A percentile compares a stretch with the other conserved stretches of the same genome.
Evolutionary conservation across 805 yeast genomes (phyloP).

Genomic region (Priceomyces haplophilus): DNA sequence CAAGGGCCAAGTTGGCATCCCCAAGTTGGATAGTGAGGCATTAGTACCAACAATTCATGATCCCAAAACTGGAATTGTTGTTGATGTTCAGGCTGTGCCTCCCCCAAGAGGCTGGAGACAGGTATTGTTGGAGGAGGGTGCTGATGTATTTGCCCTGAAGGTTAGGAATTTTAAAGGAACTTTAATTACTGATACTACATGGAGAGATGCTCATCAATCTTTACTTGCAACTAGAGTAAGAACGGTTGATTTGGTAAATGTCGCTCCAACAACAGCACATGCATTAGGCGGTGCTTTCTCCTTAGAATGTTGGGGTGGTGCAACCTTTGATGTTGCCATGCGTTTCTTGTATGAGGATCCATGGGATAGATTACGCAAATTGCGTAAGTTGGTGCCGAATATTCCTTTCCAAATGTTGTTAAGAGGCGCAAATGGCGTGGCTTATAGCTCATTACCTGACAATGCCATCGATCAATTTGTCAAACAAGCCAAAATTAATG

Average conservation of each 20-base stretch:
- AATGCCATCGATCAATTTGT: constrained; percentile 98
- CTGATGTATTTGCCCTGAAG: constrained; percentile 83
- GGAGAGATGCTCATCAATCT: constrained; percentile 99
- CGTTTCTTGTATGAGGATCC: constrained; percentile 98
- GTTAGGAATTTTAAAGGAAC: constrained; percentile 85
- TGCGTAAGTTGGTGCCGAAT: constrained; percentile 91
- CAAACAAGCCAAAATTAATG: constrained; percentile 88
- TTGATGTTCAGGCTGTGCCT: constrained; percentile 54
- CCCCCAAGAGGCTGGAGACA: constrained; percentile 87
- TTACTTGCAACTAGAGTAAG: constrained; percentile 95
- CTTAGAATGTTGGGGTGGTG: constrained; percentile 99
- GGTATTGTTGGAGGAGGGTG: constrained; percentile 78
- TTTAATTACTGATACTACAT: constrained; percentile 94
- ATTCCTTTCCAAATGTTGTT: constrained; percentile 99
- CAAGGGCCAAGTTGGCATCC: constrained; percentile 91
- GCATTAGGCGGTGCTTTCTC: constrained; percentile 91
- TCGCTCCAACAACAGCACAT: constrained; percentile 92
- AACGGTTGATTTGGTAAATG: constrained; percentile 84
- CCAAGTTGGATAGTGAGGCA: constrained; percentile 76
- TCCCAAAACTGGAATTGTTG: constrained; percentile 51
- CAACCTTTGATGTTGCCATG: constrained; percentile 98
- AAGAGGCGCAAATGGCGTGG: constrained; percentile 99
- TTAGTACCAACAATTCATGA: constrained; percentile 71
- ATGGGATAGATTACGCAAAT: constrained; percentile 89
- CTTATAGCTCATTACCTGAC: constrained; percentile 96